Conservation (phyloP, 2,329 filamentous ascomycete genomes). For the Diplodia intermedia region DNA sequence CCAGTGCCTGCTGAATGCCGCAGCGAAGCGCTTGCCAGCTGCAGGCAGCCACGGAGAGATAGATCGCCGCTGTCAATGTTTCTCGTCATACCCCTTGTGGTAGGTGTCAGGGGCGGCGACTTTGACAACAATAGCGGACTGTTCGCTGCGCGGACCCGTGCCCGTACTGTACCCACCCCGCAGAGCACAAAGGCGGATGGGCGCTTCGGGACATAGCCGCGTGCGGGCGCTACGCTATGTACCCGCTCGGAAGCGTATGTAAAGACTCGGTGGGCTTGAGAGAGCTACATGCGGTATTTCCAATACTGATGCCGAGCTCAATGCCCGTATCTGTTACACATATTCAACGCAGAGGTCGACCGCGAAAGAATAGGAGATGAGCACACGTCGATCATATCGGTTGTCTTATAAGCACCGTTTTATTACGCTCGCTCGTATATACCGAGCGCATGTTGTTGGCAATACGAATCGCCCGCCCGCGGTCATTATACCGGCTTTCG, state of each 20-base stretch:
- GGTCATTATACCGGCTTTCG: slow-evolving; percentile 4
- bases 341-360: slow-evolving; percentile 4
- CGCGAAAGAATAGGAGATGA: slow-evolving; percentile 20
- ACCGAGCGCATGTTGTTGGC: not conserved
- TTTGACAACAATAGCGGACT: slow-evolving; percentile 9
- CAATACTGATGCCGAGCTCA: slow-evolving; percentile 4
- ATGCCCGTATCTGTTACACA: slow-evolving; percentile 21
- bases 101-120: slow-evolving; percentile 19
- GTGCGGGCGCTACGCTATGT: slow-evolving; percentile 13
- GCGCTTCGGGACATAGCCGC: slow-evolving; percentile 11
- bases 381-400: slow-evolving; percentile 5
- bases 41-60: slow-evolving; percentile 12
- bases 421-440: slow-evolving; percentile 20
- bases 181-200: slow-evolving; percentile 10
- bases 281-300: slow-evolving; percentile 18
- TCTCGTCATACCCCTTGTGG: slow-evolving; percentile 21
- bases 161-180: slow-evolving; percentile 5
- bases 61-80: slow-evolving; percentile 14
- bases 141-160: slow-evolving; percentile 20
- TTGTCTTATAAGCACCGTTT: not conserved
- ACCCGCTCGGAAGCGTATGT: slow-evolving; percentile 7
- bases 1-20: slow-evolving; percentile 10
- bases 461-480: slow-evolving; percentile 9
- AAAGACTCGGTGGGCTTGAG: slow-evolving; percentile 10
- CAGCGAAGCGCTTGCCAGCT: slow-evolving; percentile 18